Evolutionary conservation across 768 basidiomycete species (phyloP).

Genomic region (Hemileccinum rubropunctum): DNA sequence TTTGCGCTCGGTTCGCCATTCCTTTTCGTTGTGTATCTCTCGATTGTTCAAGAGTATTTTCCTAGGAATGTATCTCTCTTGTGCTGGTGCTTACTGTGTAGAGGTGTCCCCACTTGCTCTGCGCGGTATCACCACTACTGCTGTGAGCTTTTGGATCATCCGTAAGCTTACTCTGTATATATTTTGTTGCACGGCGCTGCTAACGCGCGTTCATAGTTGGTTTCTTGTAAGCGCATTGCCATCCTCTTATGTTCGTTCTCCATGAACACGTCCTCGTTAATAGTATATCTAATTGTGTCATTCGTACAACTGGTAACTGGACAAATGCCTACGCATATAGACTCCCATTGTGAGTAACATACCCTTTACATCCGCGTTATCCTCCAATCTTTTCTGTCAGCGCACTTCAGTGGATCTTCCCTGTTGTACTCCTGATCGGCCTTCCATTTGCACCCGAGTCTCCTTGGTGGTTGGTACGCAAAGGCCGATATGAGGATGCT

Average conservation of each 20-base stretch:
- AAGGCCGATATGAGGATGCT: slow-evolving; percentile 27
- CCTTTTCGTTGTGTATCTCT: background rate
- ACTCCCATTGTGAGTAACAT: slow-evolving; percentile 23
- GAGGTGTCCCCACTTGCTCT: slow-evolving; percentile 29
- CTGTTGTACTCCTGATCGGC: slow-evolving; percentile 29
- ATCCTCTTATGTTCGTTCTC: background rate
- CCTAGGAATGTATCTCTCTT: slow-evolving; percentile 24
- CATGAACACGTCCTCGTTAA: background rate
- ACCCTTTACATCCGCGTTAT: background rate
- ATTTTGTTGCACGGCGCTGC: background rate
- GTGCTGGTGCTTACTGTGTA: slow-evolving; percentile 24
- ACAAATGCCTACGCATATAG: slow-evolving; percentile 24
- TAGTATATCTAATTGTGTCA: slow-evolving; percentile 26
- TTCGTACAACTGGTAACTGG: slow-evolving; percentile 21
- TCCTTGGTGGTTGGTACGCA: slow-evolving; percentile 35
- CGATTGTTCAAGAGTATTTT: background rate
- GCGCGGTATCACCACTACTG: slow-evolving; percentile 24
- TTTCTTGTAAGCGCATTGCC: slow-evolving; percentile 16
- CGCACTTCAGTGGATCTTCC: slow-evolving; percentile 35
- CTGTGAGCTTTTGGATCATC: slow-evolving; percentile 25
- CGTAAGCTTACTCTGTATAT: slow-evolving; percentile 9
- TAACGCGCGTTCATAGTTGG: slow-evolving; percentile 15
- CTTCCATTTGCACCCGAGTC: slow-evolving; percentile 7
- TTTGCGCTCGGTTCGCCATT: slow-evolving; percentile 19
- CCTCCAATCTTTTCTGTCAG: background rate